A percentile compares a stretch with the other conserved stretches of the same genome.
Conservation (phyloP, 148 eudicot genomes). For the Agrostemma githago region DNA sequence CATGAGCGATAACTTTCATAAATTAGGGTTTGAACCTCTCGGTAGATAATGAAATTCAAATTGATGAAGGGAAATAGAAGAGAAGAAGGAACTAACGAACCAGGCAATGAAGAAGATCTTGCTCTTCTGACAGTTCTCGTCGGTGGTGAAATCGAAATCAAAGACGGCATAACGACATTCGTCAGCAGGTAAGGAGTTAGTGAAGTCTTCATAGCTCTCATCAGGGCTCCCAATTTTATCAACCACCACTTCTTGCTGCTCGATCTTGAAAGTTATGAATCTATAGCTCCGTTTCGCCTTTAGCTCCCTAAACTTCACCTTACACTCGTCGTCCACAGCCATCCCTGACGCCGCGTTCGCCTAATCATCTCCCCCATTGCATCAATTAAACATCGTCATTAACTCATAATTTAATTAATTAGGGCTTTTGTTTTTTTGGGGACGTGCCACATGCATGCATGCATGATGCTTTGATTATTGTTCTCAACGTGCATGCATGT, state of each 20-base stretch:
- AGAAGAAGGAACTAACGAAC: conserved; percentile 28
- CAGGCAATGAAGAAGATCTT: conserved; percentile 85
- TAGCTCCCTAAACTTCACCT: conserved; percentile 60
- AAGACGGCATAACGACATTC: conserved; percentile 85
- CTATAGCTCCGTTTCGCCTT: conserved; percentile 68
- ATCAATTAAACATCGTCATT: not conserved
- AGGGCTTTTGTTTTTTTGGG: not conserved
- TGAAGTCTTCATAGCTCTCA: conserved; percentile 61
- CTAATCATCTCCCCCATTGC: conserved; percentile 19
- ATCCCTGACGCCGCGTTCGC: conserved; percentile 77
- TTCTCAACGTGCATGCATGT: not conserved
- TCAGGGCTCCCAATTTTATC: conserved; percentile 62
- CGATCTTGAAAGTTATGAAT: conserved; percentile 59
- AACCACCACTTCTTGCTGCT: conserved; percentile 63
- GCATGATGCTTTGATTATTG: no score
- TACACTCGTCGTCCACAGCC: conserved; percentile 72
- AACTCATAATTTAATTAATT: not conserved
- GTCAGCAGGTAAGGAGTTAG: conserved; percentile 58
- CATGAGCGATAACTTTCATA: no score
- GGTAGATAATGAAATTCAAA: not conserved
- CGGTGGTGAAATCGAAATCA: conserved; percentile 71
- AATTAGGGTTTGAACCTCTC: not conserved
- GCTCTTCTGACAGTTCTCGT: conserved; percentile 82
- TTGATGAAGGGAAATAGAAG: not conserved
- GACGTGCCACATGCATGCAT: not conserved